Base-by-base conservation (phyloP, 2,329 filamentous ascomycete species). In the Alternaria sp. region DNA sequence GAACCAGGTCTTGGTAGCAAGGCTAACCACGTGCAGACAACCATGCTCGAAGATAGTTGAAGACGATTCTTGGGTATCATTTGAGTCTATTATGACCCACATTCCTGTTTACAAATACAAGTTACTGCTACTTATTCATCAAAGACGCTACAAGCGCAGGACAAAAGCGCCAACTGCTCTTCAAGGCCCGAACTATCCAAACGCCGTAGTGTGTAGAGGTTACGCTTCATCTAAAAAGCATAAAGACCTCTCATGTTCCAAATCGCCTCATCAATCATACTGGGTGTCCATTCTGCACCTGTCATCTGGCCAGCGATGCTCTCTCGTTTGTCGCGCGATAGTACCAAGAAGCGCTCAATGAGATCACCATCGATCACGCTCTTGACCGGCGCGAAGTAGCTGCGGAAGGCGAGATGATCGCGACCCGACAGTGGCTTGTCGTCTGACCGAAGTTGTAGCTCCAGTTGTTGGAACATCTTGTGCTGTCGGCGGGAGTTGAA, bases 341-440 rank as follows among this genome's bases (percentile, higher is more conserved):
- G 84, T 61, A 95, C 82, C 60, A 93, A 88, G 80, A 93, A 99
- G 69, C 93, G 87, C 84, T 99, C 95, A 73, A 95, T 97, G 41
- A 99, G 83, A 81, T 99, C 95, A 28, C 95, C 95, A 79, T 99
- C 95, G 72, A 99, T 97, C 28, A 96, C 89, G 9, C 94, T 94
- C 85, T 99, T 99, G 43, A 97, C 93, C 0, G 95, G 96, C 7
- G 92, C 93, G 78, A 98, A 99, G 81, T 98, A 99, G 66, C 93
- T 90, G 65, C 96, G 87, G 79, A 97, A 99, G 74, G 97, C 96
- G 46, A 99, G 84, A 79, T 99, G 95, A 78, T 99, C 96, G 67
- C 96, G 87, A 43, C 95, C 96, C 20, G 93, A 92, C 48, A 99
- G 82, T 8, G 94, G 94, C 36, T 94, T 86, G 74, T 97, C 94